A percentile compares a stretch with the other conserved stretches of the same genome.
Conservation (phyloP, 2,329 filamentous ascomycete species). For the Aspergillus luchuensis region DNA sequence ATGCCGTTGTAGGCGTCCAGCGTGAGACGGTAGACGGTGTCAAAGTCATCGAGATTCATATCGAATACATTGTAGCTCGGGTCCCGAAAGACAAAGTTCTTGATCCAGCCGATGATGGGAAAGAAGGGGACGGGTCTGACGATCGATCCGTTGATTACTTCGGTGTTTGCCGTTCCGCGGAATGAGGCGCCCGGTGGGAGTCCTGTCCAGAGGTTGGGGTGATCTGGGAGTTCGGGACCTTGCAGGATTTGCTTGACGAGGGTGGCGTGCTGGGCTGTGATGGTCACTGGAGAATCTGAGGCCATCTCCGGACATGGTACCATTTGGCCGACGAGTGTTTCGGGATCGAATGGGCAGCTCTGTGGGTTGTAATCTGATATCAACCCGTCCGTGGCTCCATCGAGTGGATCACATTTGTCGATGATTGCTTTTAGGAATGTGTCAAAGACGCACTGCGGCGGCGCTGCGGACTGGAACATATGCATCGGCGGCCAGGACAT, state of each 20-base stretch:
- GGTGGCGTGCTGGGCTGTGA: background rate
- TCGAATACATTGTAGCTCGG: background rate
- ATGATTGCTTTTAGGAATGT: conserved; percentile 15
- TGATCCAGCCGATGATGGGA: conserved; percentile 4
- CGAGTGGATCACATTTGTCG: conserved; percentile 26
- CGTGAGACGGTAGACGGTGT: background rate
- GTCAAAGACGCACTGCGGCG: conserved; percentile 18
- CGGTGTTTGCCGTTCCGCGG: conserved; percentile 3
- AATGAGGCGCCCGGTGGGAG: conserved; percentile 8
- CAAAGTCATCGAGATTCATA: background rate
- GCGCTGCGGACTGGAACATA: conserved; percentile 12
- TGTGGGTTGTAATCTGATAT: conserved; percentile 20
- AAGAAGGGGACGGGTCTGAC: conserved; percentile 1
- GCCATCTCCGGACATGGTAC: background rate
- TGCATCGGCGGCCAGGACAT: conserved; percentile 20
- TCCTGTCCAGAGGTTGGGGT: conserved; percentile 7
- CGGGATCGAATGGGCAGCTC: conserved; percentile 5
- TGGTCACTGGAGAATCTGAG: background rate
- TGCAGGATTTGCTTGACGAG: conserved; percentile 8
- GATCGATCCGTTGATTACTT: background rate
- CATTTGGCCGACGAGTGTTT: background rate
- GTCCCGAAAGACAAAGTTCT: background rate
- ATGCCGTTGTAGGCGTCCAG: background rate
- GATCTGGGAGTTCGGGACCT: background rate
- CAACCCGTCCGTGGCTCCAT: conserved; percentile 29